phyloP scores from a whole-genome alignment of 495 filamentous ascomycete genomes.

The Saxophila tyrrhenica region DNA sequence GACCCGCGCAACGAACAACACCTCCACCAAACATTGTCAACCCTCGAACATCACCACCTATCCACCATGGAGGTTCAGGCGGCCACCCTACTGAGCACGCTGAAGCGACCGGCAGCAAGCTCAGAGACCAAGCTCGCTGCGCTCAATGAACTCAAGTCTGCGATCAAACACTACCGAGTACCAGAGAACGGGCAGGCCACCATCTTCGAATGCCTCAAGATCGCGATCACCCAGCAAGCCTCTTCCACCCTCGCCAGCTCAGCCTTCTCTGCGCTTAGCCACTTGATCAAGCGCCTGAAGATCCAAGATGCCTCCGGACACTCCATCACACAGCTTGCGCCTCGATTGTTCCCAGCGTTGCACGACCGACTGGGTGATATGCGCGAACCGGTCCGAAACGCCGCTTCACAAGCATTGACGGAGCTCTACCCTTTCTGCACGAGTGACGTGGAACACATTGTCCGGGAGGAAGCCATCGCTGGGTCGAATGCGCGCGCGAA shows the following conservation, averaged over 20 bases:
- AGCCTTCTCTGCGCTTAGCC: conserved; percentile 73
- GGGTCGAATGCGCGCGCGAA: conserved; percentile 74
- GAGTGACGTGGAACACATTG: conserved; percentile 62
- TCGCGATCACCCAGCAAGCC: conserved; percentile 60
- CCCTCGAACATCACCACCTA: not conserved
- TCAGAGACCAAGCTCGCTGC: conserved; percentile 60
- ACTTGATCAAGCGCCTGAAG: conserved; percentile 69
- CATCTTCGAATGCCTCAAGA: conserved; percentile 62
- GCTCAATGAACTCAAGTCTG: conserved; percentile 63
- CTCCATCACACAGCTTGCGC: conserved; percentile 46
- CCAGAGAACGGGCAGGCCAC: conserved; percentile 57
- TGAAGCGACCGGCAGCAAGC: conserved; percentile 54
- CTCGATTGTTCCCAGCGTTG: conserved; percentile 56
- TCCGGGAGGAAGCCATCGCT: conserved; percentile 65
- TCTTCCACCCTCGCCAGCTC: conserved; percentile 51
- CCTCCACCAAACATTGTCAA: not conserved
- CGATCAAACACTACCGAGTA: conserved; percentile 80
- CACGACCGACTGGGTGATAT: conserved; percentile 80
- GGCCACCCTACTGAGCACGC: conserved; percentile 49
- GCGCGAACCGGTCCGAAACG: conserved; percentile 64
- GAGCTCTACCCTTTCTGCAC: conserved; percentile 60
- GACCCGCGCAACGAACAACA: not conserved
- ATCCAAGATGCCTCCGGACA: conserved; percentile 67
- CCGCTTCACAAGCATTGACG: conserved; percentile 59
- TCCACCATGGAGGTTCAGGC: conserved; percentile 47